Conservation (phyloP, 2,329 filamentous ascomycete species). For the Fusarium sp. region DNA sequence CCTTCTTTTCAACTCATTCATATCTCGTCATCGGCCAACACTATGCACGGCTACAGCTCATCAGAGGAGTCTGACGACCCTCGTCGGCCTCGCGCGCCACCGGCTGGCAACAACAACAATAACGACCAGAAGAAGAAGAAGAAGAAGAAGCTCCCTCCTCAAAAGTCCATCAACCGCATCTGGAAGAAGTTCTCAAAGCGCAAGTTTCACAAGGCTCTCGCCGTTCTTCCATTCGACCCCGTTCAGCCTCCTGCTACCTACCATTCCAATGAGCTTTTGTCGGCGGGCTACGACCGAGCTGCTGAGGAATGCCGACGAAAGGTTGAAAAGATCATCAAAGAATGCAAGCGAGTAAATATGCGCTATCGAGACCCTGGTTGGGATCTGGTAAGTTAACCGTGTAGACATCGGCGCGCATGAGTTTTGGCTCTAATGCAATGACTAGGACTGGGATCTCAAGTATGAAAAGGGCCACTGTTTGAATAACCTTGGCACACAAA, state of each 20-base stretch:
- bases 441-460: constrained; percentile 72
- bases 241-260: constrained; percentile 60
- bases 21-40: constrained; percentile 1
- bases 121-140: constrained; percentile 60
- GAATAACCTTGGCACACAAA: constrained; percentile 61
- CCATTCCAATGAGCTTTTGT: constrained; percentile 67
- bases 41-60: constrained; percentile 59
- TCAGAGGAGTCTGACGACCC: constrained; percentile 61
- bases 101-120: constrained; percentile 46
- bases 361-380: constrained; percentile 76
- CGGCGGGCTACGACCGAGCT: constrained; percentile 69
- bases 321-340: constrained; percentile 68
- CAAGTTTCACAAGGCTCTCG: constrained; percentile 71
- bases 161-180: constrained; percentile 72
- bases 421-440: constrained; percentile 22
- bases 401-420: neutral
- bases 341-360: constrained; percentile 78
- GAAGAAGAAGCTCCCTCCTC: constrained; percentile 64
- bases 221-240: constrained; percentile 71
- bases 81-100: constrained; percentile 49
- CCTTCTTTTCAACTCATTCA: neutral
- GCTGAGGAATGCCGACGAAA: constrained; percentile 70
- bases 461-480: constrained; percentile 66
- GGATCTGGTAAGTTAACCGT: constrained; percentile 58
- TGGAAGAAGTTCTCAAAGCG: constrained; percentile 69